phyloP scores from a whole-genome alignment of 441 rosid genomes.

The Populus hybrid region DNA sequence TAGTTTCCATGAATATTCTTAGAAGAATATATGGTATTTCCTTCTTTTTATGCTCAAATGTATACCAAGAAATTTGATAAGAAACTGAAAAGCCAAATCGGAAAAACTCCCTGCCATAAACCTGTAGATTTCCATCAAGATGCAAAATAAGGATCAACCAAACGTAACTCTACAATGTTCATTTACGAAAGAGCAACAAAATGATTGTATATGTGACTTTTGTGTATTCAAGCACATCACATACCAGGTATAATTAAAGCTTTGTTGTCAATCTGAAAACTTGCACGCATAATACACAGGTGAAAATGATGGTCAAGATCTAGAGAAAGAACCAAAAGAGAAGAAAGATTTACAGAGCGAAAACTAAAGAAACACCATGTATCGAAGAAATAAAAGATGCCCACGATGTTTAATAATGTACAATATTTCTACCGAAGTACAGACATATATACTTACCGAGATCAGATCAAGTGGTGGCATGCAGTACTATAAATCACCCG shows the following conservation, averaged over 20 bases:
- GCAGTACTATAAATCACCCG: constrained; percentile 16
- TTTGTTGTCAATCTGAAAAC: neutral
- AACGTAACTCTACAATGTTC: neutral
- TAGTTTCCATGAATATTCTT: no score
- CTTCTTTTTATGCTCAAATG: neutral
- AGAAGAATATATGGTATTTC: neutral
- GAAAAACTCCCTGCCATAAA: neutral
- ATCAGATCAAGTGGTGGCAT: constrained; percentile 20
- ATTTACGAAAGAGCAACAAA: neutral
- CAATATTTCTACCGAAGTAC: constrained; percentile 23
- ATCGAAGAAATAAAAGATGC: constrained; percentile 12
- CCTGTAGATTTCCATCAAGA: neutral
- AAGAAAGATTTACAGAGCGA: neutral
- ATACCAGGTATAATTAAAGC: neutral
- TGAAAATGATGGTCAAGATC: constrained; percentile 3
- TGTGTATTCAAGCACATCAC: neutral
- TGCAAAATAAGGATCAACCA: neutral
- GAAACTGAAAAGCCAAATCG: neutral
- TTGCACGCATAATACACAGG: neutral
- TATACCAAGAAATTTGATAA: neutral
- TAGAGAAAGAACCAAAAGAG: neutral
- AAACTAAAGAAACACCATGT: neutral
- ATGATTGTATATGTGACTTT: neutral
- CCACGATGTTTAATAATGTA: constrained; percentile 17
- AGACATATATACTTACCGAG: constrained; percentile 29